A percentile compares a stretch with the other conserved stretches of the same genome.
These are phyloP conservation scores for Penstemon newberryi DNA, from an alignment of 257 asterid species.

Conservation along the genomic window DNA sequence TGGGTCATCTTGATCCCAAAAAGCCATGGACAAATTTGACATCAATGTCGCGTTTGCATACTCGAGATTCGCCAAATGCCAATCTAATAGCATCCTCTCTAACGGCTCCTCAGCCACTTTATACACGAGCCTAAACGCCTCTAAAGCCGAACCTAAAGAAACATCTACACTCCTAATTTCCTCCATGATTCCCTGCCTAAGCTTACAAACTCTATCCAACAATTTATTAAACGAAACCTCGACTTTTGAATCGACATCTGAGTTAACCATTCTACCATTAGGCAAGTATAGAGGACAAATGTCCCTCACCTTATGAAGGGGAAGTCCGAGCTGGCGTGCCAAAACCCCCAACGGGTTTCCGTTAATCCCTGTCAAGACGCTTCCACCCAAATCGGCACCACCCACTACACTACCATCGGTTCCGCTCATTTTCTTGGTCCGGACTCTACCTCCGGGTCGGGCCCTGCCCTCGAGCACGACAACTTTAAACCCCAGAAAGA, in stretches of 20 bases:
- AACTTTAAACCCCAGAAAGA: conserved; percentile 81
- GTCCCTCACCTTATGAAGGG: conserved; percentile 97
- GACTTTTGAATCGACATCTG: conserved; percentile 82
- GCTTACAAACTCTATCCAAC: conserved; percentile 96
- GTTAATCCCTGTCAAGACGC: conserved; percentile 91
- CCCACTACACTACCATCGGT: conserved; percentile 50
- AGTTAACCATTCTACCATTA: conserved; percentile 74
- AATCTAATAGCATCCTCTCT: conserved; percentile 90
- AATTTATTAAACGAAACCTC: conserved; percentile 83
- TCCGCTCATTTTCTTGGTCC: conserved; percentile 77
- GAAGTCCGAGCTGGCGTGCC: conserved; percentile 83
- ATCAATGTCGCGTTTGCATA: conserved; percentile 94
- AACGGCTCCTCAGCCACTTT: conserved; percentile 86
- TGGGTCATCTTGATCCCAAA: conserved; percentile 99
- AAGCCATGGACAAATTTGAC: conserved; percentile 90
- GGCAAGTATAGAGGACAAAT: conserved; percentile 90
- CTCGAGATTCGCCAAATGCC: conserved; percentile 99
- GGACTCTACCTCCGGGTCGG: conserved; percentile 88
- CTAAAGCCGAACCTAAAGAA: conserved; percentile 81
- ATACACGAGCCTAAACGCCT: conserved; percentile 79
- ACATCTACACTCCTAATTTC: conserved; percentile 80
- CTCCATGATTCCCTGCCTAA: conserved; percentile 86
- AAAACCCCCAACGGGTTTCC: conserved; percentile 96
- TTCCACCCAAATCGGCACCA: conserved; percentile 97
- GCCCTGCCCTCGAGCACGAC: conserved; percentile 84